A percentile compares a stretch with the other conserved stretches of the same genome.
These are phyloP conservation scores for Solanum etuberosum DNA, from an alignment of 257 asterid genomes.

Conservation along the genomic window DNA sequence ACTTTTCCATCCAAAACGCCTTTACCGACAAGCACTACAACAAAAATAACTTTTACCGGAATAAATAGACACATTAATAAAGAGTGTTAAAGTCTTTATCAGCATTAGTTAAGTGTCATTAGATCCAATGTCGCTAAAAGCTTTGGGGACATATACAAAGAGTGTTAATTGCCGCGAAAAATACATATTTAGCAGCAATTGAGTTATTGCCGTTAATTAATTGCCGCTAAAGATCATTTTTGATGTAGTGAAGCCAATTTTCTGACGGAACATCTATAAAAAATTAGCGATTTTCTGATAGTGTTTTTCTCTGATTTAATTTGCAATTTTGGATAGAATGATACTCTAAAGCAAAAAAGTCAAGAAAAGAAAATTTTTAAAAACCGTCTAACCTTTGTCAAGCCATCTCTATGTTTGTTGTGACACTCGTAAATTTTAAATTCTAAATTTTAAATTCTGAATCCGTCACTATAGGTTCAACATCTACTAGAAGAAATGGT, in stretches of 20 bases:
- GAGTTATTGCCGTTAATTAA: too few relatives aligned
- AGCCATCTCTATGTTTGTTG: neutral
- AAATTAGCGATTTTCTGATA: neutral
- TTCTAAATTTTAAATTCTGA: neutral
- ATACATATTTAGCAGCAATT: too few relatives aligned
- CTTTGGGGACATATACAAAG: too few relatives aligned
- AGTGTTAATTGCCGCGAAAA: too few relatives aligned
- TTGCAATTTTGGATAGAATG: neutral
- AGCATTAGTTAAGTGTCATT: too few relatives aligned
- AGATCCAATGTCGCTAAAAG: too few relatives aligned
- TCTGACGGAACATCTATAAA: neutral
- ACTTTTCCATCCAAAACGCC: accelerated
- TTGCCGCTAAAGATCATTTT: too few relatives aligned
- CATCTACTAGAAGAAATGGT: conserved; percentile 63
- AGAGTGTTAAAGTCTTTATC: too few relatives aligned
- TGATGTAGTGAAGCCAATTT: too few relatives aligned
- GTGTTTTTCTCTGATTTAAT: neutral
- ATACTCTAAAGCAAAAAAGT: neutral
- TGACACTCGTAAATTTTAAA: neutral
- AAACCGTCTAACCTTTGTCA: neutral
- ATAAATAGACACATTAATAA: too few relatives aligned
- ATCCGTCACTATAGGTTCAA: conserved; percentile 38
- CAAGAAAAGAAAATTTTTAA: neutral
- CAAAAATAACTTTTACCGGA: too few relatives aligned
- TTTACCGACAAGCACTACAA: neutral